These are phyloP conservation scores for Pythium insidiosum DNA, from an alignment of 352 stramenopile species.

Conservation along the genomic window DNA sequence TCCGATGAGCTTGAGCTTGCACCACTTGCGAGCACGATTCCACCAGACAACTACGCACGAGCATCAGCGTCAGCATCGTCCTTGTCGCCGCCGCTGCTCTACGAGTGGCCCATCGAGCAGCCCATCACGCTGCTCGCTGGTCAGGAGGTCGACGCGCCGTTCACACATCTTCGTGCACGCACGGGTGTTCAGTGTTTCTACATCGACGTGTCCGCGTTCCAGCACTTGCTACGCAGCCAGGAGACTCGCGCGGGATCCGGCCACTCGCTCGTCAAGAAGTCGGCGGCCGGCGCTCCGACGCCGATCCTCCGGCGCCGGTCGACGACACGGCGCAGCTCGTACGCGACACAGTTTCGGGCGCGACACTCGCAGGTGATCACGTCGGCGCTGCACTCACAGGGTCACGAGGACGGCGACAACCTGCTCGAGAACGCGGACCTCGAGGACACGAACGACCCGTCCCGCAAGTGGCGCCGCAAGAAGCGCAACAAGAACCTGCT, in stretches of 20 bases:
- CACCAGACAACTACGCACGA: too few relatives aligned
- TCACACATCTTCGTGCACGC: constrained; percentile 26
- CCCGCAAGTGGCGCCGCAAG: constrained; percentile 57
- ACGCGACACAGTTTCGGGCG: constrained; percentile 10
- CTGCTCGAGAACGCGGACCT: constrained; percentile 23
- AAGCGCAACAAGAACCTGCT: constrained; percentile 69
- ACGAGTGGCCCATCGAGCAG: constrained; percentile 11
- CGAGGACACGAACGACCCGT: constrained; percentile 24
- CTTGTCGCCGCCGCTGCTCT: background rate
- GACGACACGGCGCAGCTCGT: constrained; percentile 11
- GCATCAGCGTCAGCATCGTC: too few relatives aligned
- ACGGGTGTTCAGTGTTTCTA: constrained; percentile 52
- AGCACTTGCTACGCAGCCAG: constrained; percentile 5
- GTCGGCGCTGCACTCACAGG: constrained; percentile 5
- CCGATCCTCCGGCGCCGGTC: constrained; percentile 10
- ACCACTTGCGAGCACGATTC: too few relatives aligned
- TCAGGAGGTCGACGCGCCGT: background rate
- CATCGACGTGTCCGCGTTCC: constrained; percentile 29
- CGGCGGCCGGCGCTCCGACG: background rate
- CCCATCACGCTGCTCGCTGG: constrained; percentile 11
- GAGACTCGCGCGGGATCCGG: constrained; percentile 1
- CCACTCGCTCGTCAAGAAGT: constrained; percentile 4
- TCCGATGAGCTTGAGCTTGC: background rate
- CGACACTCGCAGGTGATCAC: constrained; percentile 30
- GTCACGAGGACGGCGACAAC: constrained; percentile 14